phyloP scores from a whole-genome alignment of 169 alveolate genomes.

The Theileria annulata region DNA sequence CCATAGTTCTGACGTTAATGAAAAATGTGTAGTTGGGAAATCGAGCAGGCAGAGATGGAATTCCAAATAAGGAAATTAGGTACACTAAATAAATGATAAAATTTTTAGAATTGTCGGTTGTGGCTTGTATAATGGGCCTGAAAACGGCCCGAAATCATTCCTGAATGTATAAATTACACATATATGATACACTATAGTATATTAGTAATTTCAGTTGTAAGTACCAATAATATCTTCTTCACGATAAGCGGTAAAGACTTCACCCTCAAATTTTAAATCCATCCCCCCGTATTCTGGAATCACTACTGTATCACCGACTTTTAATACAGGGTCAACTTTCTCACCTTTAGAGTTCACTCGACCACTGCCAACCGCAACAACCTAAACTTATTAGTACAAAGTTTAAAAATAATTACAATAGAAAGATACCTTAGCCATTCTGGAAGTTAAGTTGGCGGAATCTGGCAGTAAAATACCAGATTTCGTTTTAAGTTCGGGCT shows the following conservation, averaged over 20 bases:
- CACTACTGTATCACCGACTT: constrained; percentile 85
- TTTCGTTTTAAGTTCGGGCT: constrained; percentile 77
- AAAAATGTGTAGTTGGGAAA: constrained; percentile 51
- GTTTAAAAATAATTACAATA: not conserved
- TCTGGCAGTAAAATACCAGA: constrained; percentile 83
- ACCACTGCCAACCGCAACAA: constrained; percentile 76
- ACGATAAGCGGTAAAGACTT: constrained; percentile 78
- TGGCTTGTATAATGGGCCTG: constrained; percentile 60
- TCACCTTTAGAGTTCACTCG: constrained; percentile 63
- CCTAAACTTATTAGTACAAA: constrained; percentile 36
- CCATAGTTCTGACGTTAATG: constrained; percentile 73
- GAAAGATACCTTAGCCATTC: constrained; percentile 70
- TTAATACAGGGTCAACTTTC: constrained; percentile 71
- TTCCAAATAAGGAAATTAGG: constrained; percentile 26
- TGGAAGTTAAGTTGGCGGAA: constrained; percentile 74
- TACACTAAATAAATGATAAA: not conserved
- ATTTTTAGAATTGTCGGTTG: constrained; percentile 38
- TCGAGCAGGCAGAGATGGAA: constrained; percentile 13
- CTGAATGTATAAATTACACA: constrained; percentile 6
- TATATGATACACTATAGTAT: not conserved
- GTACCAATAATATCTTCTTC: constrained; percentile 84
- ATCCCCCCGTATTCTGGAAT: constrained; percentile 88
- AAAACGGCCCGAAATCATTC: constrained; percentile 55
- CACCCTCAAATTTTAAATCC: constrained; percentile 81
- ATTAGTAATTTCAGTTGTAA: constrained; percentile 12